Evolutionary conservation across 257 asterid genomes (phyloP).

Genomic region (Mentha longifolia): DNA sequence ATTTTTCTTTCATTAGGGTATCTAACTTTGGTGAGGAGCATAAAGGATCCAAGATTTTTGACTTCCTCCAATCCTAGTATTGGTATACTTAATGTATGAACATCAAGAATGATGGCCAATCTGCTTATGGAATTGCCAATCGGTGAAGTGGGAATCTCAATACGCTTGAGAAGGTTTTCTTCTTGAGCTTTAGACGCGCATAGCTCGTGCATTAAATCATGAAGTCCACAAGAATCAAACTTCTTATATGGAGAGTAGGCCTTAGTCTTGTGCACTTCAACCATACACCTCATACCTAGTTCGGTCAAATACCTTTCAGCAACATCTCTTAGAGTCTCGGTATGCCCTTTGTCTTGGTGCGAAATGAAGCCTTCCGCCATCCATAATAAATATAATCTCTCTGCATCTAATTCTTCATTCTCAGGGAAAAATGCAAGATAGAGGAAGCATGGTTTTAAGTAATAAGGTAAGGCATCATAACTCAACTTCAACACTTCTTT

Average conservation of each 20-base stretch:
- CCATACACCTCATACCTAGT: slow-evolving; percentile 25
- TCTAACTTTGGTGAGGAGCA: no score
- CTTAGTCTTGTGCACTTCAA: neutral
- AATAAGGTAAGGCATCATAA: slow-evolving; percentile 30
- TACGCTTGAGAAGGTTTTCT: neutral
- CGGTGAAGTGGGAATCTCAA: neutral
- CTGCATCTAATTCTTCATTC: slow-evolving; percentile 1
- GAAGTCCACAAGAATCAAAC: neutral
- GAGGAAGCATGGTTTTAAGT: slow-evolving; percentile 37
- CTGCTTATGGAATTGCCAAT: neutral
- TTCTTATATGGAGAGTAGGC: neutral
- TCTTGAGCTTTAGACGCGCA: neutral
- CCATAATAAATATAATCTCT: slow-evolving; percentile 17
- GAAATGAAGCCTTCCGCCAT: slow-evolving; percentile 30
- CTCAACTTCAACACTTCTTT: slow-evolving; percentile 26
- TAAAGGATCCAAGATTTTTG: no score
- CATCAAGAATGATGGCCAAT: neutral
- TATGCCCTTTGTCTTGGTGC: neutral
- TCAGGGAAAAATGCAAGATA: slow-evolving; percentile 8
- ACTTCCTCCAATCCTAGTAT: no score
- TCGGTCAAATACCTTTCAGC: slow-evolving; percentile 35
- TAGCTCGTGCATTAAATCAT: slow-evolving; percentile 1
- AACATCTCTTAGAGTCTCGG: slow-evolving; percentile 30
- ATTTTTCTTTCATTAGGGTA: no score
- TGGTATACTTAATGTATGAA: no score